These are phyloP conservation scores for Mucor irregularis DNA, from an alignment of 371 early-diverging fungal species.

Conservation along the genomic window DNA sequence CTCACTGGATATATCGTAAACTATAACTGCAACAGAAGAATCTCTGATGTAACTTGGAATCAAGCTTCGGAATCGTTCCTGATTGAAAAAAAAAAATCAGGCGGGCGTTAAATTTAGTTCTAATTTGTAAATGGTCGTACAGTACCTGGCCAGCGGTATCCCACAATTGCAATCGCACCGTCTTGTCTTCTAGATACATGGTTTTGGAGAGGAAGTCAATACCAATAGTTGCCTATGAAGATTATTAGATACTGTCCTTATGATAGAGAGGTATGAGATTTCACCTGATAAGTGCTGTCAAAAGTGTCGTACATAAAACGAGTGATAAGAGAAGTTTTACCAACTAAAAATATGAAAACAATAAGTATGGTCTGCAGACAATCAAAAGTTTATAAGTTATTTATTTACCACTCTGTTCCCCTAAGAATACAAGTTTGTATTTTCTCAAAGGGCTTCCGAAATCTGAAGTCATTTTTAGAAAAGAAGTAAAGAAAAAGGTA, in stretches of 20 bases:
- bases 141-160: conserved; percentile 99
- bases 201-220: conserved; percentile 99
- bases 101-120: conserved; percentile 1
- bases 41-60: conserved; percentile 99
- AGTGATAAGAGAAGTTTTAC: conserved; percentile 98
- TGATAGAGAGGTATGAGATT: not conserved
- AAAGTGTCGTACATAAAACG: conserved; percentile 98
- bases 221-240: conserved; percentile 95
- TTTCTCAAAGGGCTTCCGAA: conserved; percentile 70
- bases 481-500: not conserved
- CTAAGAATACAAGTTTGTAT: conserved; percentile 90
- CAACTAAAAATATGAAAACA: conserved; percentile 58
- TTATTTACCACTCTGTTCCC: conserved; percentile 88
- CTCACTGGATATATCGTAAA: conserved; percentile 94
- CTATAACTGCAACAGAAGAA: conserved; percentile 97
- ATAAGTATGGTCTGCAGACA: not conserved
- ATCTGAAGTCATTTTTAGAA: conserved; percentile 17
- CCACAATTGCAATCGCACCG: conserved; percentile 99
- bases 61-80: conserved; percentile 95
- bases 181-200: conserved; percentile 95
- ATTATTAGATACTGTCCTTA: too few relatives aligned
- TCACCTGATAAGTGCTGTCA: conserved; percentile 91
- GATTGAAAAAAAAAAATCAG: not conserved
- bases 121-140: not conserved
- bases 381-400: not conserved